phyloP scores from a whole-genome alignment of 805 yeast species.

The Metschnikowia matae region DNA sequence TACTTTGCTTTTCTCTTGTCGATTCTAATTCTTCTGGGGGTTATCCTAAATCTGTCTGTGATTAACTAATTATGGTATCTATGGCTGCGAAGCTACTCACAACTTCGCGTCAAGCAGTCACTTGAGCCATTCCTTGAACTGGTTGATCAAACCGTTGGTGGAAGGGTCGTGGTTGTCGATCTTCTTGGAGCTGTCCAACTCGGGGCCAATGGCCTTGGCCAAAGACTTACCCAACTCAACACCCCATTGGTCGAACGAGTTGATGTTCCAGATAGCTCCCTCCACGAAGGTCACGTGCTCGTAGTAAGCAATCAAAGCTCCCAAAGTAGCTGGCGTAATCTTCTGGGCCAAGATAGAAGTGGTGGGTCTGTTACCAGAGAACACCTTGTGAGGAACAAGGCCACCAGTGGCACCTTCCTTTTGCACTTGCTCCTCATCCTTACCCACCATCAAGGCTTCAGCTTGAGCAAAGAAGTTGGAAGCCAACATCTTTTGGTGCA shows the following conservation, averaged over 20 bases:
- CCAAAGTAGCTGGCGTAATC: slow-evolving; percentile 94
- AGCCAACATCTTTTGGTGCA: slow-evolving; percentile 98
- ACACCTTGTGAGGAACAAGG: slow-evolving; percentile 90
- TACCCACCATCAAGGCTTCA: slow-evolving; percentile 96
- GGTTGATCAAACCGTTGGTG: slow-evolving; percentile 90
- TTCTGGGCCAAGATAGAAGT: slow-evolving; percentile 93
- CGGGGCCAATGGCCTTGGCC: slow-evolving; percentile 92
- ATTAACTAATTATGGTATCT: too few species aligned
- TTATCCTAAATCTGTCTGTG: neutral
- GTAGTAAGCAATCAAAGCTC: slow-evolving; percentile 95
- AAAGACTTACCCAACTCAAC: slow-evolving; percentile 97
- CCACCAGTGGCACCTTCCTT: slow-evolving; percentile 86
- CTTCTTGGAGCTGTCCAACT: slow-evolving; percentile 59
- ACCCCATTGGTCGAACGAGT: slow-evolving; percentile 99
- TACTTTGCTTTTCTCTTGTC: neutral
- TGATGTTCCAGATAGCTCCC: slow-evolving; percentile 99
- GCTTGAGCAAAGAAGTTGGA: slow-evolving; percentile 98
- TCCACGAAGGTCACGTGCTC: slow-evolving; percentile 96
- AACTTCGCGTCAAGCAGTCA: slow-evolving; percentile 14
- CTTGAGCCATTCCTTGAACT: slow-evolving; percentile 78
- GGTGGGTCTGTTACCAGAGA: slow-evolving; percentile 98
- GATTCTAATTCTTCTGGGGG: neutral
- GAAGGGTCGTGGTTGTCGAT: slow-evolving; percentile 80
- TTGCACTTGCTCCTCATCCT: slow-evolving; percentile 76
- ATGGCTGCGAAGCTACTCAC: neutral